Percentiles rank a stretch among this genome's conserved stretches.
Conservation (phyloP, 2,329 filamentous ascomycete genomes). For the Fusarium penzigii region DNA sequence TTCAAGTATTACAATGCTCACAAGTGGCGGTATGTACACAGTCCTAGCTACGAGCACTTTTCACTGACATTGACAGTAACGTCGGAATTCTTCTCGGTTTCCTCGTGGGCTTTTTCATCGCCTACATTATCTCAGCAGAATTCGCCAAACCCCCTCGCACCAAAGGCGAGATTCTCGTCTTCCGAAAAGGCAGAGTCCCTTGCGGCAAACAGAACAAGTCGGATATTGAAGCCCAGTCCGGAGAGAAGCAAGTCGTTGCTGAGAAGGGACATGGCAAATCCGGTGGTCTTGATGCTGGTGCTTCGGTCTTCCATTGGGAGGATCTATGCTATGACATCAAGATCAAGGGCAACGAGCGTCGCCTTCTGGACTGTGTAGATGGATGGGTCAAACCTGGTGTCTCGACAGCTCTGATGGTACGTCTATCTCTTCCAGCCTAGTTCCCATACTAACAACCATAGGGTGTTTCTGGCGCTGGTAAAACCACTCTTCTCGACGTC, state of each 20-base stretch:
- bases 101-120: constrained; percentile 60
- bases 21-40: constrained; percentile 46
- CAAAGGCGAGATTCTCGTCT: constrained; percentile 70
- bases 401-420: constrained; percentile 70
- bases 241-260: constrained; percentile 17
- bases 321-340: constrained; percentile 63
- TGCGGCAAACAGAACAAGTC: constrained; percentile 58
- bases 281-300: constrained; percentile 6
- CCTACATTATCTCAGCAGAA: constrained; percentile 66
- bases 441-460: constrained; percentile 5
- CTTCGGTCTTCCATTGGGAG: constrained; percentile 66
- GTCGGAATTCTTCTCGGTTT: constrained; percentile 68
- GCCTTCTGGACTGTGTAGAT: constrained; percentile 70
- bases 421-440: constrained; percentile 10
- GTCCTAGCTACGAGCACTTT: fast-evolving
- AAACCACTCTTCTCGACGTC: constrained; percentile 74
- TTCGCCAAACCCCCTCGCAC: constrained; percentile 63
- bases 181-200: constrained; percentile 55
- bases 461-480: constrained; percentile 72
- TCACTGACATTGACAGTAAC: constrained; percentile 46
- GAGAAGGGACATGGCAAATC: constrained; percentile 14
- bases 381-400: constrained; percentile 79
- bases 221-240: constrained; percentile 31
- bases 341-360: constrained; percentile 65
- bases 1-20: constrained; percentile 60